Evolutionary conservation across 2,329 filamentous ascomycete genomes (phyloP).

Genomic region (Fusarium virguliforme): DNA sequence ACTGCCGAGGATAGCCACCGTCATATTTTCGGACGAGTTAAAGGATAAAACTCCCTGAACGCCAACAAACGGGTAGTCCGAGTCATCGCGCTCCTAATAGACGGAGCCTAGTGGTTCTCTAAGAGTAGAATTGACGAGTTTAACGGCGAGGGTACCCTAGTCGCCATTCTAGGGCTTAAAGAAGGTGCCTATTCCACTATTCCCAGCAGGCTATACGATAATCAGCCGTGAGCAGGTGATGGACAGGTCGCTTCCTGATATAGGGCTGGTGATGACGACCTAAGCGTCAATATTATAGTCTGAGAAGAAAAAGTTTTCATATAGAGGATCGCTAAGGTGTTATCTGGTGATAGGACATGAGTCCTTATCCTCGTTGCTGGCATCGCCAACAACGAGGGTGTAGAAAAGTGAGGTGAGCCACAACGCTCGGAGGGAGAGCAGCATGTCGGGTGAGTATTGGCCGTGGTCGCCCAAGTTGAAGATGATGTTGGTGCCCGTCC

Average conservation of each 20-base stretch:
- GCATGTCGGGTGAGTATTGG: neutral
- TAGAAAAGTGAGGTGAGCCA: conserved; percentile 1
- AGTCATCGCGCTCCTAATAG: conserved; percentile 52
- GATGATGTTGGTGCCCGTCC: too few relatives aligned
- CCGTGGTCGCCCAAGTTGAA: too few relatives aligned
- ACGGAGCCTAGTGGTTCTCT: conserved; percentile 65
- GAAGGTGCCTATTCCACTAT: conserved; percentile 72
- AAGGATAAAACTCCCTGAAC: conserved; percentile 69
- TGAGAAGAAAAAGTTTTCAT: conserved; percentile 77
- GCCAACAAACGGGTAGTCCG: conserved; percentile 64
- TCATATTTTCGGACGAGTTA: conserved; percentile 71
- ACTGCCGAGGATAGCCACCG: conserved; percentile 72
- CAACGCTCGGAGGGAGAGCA: neutral
- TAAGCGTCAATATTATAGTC: conserved; percentile 74
- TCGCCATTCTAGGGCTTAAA: conserved; percentile 69
- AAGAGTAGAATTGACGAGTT: conserved; percentile 65
- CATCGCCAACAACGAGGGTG: neutral
- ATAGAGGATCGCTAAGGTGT: conserved; percentile 69
- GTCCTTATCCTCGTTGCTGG: neutral
- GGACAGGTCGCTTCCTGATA: conserved; percentile 67
- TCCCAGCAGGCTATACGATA: conserved; percentile 76
- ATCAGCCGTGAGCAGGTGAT: conserved; percentile 72
- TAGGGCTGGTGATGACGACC: conserved; percentile 73
- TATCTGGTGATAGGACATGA: conserved; percentile 18
- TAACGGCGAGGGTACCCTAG: conserved; percentile 69